Evolutionary conservation across 148 eudicot genomes (phyloP), one percentile per base, ranked within the genome.

Genomic region (Mesembryanthemum crystallinum): DNA sequence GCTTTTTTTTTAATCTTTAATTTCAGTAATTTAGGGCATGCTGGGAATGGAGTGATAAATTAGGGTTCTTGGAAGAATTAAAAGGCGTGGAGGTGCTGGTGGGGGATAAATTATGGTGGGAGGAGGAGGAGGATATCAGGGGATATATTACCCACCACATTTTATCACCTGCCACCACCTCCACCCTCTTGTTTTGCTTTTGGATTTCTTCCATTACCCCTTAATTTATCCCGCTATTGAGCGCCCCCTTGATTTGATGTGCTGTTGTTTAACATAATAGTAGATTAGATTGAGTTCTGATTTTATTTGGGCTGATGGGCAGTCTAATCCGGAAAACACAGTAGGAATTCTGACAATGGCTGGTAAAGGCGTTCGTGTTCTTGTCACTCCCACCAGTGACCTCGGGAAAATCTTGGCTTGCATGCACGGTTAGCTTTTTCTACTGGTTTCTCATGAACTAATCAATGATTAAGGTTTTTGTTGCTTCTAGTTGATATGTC

Each of bases 301-400:
- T 21, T 73, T 1, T 47, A 32, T 20, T 61, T 60, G 0, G 18
- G 35, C 11, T 39, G 72, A 51, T 43, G 71, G 32, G 82, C 85
- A 96, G 99, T 86, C 94, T 49, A 96, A 96, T 89, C 98, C 98
- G 24, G 99, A 96, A 86, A 96, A 91, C 76, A 96, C 98, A 6
- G 99, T 96, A 54, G 99, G 99, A 63, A 89, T 92, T 58, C 69
- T 96, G 72, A 96, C 98, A 10, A 96, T 96, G 99, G 98, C 98
- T 42, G 98, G 98, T 35, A 92, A 92, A 85, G 99, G 99, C 32
- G 98, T 92, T 81, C 97, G 98, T 5, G 99, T 96, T 63, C 82
- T 96, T 87, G 97, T 92, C 54, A 96, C 99, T 76, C 99, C 99
- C 0, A 96, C 99, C 54, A 89, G 93, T 74, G 99, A 96, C 76